Evolutionary conservation across 176 grass and related monocot genomes (phyloP).

Genomic region (Triticum monococcum): DNA sequence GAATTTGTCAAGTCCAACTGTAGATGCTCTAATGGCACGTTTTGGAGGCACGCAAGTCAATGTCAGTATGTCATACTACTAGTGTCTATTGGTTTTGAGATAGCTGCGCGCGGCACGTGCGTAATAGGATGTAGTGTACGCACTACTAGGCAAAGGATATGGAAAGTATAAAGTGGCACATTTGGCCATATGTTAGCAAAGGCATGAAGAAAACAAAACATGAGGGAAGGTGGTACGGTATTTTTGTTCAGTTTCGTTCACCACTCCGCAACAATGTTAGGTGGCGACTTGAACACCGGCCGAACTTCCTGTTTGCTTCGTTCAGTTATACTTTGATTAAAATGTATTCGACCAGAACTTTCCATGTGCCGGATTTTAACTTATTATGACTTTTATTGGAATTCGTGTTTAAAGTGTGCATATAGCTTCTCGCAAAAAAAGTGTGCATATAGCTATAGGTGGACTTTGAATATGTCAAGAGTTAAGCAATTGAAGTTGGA

Average conservation of each 20-base stretch:
- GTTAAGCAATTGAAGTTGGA: too few relatives aligned
- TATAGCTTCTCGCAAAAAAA: too few relatives aligned
- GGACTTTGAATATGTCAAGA: too few relatives aligned
- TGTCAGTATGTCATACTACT: neutral
- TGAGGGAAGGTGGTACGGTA: neutral
- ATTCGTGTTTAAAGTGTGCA: too few relatives aligned
- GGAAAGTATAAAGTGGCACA: neutral
- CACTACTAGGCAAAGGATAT: neutral
- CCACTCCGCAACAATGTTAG: neutral
- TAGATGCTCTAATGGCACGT: neutral
- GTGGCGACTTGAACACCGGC: neutral
- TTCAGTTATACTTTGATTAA: neutral
- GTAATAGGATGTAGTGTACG: neutral
- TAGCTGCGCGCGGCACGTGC: neutral
- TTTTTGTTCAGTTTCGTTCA: neutral
- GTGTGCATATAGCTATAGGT: too few relatives aligned
- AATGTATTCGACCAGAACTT: too few relatives aligned
- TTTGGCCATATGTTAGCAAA: neutral
- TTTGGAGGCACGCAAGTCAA: neutral
- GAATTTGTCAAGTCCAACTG: too few relatives aligned
- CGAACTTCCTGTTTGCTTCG: neutral
- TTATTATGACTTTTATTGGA: too few relatives aligned
- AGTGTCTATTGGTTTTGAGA: too few relatives aligned
- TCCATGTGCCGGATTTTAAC: too few relatives aligned
- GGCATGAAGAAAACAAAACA: neutral